phyloP scores from a whole-genome alignment of 2,329 filamentous ascomycete genomes.

The Furcasterigmium furcatum region DNA sequence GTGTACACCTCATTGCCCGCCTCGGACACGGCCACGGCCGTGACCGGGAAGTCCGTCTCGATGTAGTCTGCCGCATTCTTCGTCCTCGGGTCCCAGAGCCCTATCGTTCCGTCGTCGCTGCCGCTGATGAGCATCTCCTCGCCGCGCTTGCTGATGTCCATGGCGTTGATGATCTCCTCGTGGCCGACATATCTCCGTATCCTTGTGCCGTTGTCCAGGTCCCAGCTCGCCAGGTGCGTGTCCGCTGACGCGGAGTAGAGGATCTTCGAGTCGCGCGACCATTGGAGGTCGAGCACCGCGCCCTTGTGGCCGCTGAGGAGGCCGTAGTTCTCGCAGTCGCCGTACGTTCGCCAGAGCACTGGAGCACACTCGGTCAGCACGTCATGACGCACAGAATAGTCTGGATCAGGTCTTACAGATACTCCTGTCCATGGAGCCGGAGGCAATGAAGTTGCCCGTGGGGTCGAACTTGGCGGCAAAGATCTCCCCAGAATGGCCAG shows the following conservation, averaged over 20 bases:
- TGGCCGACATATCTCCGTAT: slow-evolving; percentile 92
- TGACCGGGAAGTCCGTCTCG: slow-evolving; percentile 88
- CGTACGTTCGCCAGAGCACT: slow-evolving; percentile 94
- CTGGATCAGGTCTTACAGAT: slow-evolving; percentile 60
- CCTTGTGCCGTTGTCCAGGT: slow-evolving; percentile 84
- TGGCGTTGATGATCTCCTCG: slow-evolving; percentile 90
- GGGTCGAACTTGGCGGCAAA: slow-evolving; percentile 90
- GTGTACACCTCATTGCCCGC: slow-evolving; percentile 94
- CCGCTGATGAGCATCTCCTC: slow-evolving; percentile 89
- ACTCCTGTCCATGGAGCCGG: slow-evolving; percentile 89
- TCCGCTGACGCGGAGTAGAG: slow-evolving; percentile 93
- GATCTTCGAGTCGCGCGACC: slow-evolving; percentile 91
- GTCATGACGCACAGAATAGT: not conserved
- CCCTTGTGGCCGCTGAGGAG: slow-evolving; percentile 84
- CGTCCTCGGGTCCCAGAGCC: slow-evolving; percentile 91
- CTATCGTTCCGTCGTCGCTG: slow-evolving; percentile 90
- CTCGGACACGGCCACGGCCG: slow-evolving; percentile 85
- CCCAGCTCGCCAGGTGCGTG: slow-evolving; percentile 91
- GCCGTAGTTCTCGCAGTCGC: slow-evolving; percentile 92
- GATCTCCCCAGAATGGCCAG: slow-evolving; percentile 79
- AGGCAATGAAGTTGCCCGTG: slow-evolving; percentile 84
- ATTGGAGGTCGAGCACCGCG: slow-evolving; percentile 88
- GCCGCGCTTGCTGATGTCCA: slow-evolving; percentile 85
- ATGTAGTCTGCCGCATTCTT: slow-evolving; percentile 88
- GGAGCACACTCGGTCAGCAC: slow-evolving; percentile 11